Conservation (phyloP, 345 rosid genomes). For the Firmiana major region DNA sequence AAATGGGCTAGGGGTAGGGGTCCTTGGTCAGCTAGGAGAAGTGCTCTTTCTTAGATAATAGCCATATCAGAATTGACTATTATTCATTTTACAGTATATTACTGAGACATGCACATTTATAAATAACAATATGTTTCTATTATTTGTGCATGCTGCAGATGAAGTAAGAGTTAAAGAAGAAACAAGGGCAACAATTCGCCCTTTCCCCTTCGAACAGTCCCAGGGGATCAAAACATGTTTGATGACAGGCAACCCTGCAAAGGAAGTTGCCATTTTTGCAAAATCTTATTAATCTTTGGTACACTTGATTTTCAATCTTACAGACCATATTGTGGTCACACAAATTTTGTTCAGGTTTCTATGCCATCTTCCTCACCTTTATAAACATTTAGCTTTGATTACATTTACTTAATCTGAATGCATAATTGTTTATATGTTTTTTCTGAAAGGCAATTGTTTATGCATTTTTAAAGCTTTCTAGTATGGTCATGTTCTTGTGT, state of each 20-base stretch:
- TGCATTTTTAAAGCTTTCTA: neutral
- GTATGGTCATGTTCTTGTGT: neutral
- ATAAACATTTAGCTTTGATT: neutral
- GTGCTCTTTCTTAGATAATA: neutral
- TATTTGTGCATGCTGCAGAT: slow-evolving; percentile 46
- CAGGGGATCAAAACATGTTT: slow-evolving; percentile 60
- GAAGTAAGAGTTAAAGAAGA: slow-evolving; percentile 85
- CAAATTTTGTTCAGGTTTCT: neutral
- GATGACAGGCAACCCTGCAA: slow-evolving; percentile 75
- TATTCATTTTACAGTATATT: neutral
- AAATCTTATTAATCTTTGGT: slow-evolving; percentile 48
- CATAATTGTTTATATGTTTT: neutral
- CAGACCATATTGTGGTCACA: neutral
- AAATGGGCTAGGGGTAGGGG: slow-evolving; percentile 99
- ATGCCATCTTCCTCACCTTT: neutral
- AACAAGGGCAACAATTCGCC: slow-evolving; percentile 86
- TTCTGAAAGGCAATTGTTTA: no score
- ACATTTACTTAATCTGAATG: neutral
- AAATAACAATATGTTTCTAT: slow-evolving; percentile 1
- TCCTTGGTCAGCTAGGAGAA: slow-evolving; percentile 81
- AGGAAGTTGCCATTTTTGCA: slow-evolving; percentile 85
- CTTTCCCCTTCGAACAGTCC: slow-evolving; percentile 85
- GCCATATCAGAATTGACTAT: neutral
- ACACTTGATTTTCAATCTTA: neutral
- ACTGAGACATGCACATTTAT: neutral